Evolutionary conservation across 1,139 yeast species (phyloP).

Genomic region (Yamadazyma blattariae): DNA sequence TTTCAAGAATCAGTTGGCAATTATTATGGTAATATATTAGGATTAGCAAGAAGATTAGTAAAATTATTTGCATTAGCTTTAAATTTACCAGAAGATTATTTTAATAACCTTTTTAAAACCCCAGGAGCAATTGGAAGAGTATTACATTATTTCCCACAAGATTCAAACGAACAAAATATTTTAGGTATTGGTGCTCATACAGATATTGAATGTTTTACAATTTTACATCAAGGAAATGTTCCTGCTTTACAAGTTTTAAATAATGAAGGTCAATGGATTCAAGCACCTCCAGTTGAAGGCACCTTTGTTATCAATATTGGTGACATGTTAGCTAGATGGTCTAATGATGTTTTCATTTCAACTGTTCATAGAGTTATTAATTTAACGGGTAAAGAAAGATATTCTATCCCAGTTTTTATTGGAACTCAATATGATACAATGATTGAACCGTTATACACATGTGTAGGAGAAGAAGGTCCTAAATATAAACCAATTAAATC

Average conservation of each 20-base stretch:
- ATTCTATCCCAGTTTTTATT: constrained; percentile 14
- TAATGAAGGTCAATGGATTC: constrained; percentile 14
- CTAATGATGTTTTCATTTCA: constrained; percentile 15
- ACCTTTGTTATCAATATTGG: constrained; percentile 16
- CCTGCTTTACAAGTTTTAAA: constrained; percentile 14
- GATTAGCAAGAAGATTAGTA: constrained; percentile 12
- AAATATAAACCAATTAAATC: constrained; percentile 15
- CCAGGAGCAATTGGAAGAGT: constrained; percentile 16
- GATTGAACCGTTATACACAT: constrained; percentile 14
- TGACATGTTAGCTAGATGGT: constrained; percentile 17
- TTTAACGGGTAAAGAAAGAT: constrained; percentile 14
- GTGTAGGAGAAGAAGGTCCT: constrained; percentile 12
- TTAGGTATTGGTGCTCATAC: constrained; percentile 17
- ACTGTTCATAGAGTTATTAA: constrained; percentile 15
- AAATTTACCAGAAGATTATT: constrained; percentile 12
- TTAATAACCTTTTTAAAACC: constrained; percentile 11
- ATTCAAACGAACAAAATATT: constrained; percentile 9
- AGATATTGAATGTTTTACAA: constrained; percentile 15
- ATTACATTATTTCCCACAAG: constrained; percentile 15
- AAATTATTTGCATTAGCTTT: constrained; percentile 14
- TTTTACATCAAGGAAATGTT: constrained; percentile 14
- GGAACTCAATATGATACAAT: constrained; percentile 15
- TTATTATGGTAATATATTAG: constrained; percentile 11
- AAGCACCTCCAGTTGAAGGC: constrained; percentile 12
- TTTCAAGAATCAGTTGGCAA: constrained; percentile 9